Evolutionary conservation across 371 early-diverging fungal genomes (phyloP), one percentile per base, ranked within the genome.

Genomic region (Mucor velutinosus): DNA sequence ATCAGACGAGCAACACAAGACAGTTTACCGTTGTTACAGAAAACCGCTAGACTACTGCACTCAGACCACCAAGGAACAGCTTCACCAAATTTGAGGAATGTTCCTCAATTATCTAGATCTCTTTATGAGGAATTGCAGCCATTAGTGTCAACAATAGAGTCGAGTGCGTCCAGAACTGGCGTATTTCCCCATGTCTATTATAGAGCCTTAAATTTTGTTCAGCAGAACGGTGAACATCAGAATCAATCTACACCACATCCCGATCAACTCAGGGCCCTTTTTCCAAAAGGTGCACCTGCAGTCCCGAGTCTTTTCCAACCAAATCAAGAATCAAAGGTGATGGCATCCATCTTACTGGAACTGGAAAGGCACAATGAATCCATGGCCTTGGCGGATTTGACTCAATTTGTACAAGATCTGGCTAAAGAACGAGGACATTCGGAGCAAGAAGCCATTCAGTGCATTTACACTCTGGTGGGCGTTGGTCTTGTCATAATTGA

Each of bases 401-500:
- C 49, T 51, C 19, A 7, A n/a, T 62, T 51, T 62, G 30, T 33
- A 1, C 51, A 62, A 19, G 33, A 51, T 21, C 51, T 62, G 4
- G 32, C 51, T 35, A 35, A 51, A 17, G 8, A 51, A 15, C 33
- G 37, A 17, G 53, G 33, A 6, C 19, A 19, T 33, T 19, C 58
- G 21, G 58, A 57, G 25, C 58, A 33, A 57, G 32, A 57, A 57
- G 30, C 58, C 17, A 57, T 57, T 0, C 58, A 57, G 19, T 30
- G 32, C 21, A 62, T 62, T 25, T 51, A 62, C 35, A 62, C 32
- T 15, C 17, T 62, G 15, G 62, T 47, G 3, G 62, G 51, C n/a
- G 32, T 33, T 35, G 47, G 35, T 15, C 35, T 62, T 30, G 35
- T 51, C 14, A 12, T 33, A 19, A 62, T 62, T 51, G 62, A 62